Base-by-base conservation (phyloP, 2,329 filamentous ascomycete species). In the Diaporthe aspalathi region DNA sequence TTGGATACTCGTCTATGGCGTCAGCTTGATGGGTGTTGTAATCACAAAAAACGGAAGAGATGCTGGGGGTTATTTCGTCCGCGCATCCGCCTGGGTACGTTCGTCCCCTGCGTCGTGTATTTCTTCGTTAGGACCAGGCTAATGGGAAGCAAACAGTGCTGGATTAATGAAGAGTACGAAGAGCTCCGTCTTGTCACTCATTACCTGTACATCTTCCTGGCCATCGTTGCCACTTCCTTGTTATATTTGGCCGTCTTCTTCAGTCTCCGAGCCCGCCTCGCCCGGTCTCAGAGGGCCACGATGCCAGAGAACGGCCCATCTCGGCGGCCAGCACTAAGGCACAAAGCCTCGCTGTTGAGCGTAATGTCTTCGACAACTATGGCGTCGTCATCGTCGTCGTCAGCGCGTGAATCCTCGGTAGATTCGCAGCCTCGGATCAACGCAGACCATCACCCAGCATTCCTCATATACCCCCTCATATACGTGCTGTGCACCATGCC, bases 401-500 rank as follows among this genome's bases (percentile, higher is more conserved):
- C 45, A 8, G n/a, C 29, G 11, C 45, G 14, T 1, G 70, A 53
- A 4, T 29, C 27, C 5, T 16, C 20, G 0, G n/a, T 6, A 1
- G 16, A 38, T 2, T 32, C 22, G 27, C 27, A n/a, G 17, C 16
- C 60, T 3, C 52, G 52, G 29, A 29, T 67, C 43, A 50, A 47
- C 11, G 63, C 52, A n/a, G 72, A 75, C 62, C 74, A 78, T 67
- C 79, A 81, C 69, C 80, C 79, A 0, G 80, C 84, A 40, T 86
- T 91, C 74, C 87, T 90, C 43, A 81, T 89, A 8, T 92, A 92
- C 74, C 90, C 90, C 0, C 74, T 90, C 68, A 87, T 91, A 73
- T 91, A 91, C 76, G 83, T 90, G 40, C 70, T 90, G 27, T 89
- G 89, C 77, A 92, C 89, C 0, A 81, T 89, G 0, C 90, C 90